Evolutionary conservation across 192 early-diverging fungal genomes (phyloP).

Genomic region (Backusella sp.): DNA sequence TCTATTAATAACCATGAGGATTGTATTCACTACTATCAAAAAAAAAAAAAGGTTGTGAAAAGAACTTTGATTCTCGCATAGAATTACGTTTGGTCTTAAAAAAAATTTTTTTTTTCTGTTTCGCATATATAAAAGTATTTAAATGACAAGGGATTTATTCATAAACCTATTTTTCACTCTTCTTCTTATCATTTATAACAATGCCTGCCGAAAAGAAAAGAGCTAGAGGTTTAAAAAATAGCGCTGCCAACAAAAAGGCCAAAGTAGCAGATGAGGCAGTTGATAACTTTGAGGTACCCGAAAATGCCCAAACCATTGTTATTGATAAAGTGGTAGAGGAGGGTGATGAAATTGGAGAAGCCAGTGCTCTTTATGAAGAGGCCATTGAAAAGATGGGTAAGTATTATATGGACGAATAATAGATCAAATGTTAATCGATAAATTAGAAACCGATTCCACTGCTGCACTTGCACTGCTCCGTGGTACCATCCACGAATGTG

Average conservation of each 20-base stretch:
- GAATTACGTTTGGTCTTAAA: not conserved
- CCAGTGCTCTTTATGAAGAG: conserved; percentile 45
- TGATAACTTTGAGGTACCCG: conserved; percentile 33
- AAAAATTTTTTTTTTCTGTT: not conserved
- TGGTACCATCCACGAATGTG: conserved; percentile 54
- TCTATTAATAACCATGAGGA: too few relatives aligned
- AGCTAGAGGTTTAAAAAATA: conserved; percentile 43
- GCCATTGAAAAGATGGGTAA: conserved; percentile 47
- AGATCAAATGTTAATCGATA: not conserved
- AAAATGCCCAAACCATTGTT: conserved; percentile 41
- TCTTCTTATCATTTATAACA: not conserved
- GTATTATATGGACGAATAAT: not conserved
- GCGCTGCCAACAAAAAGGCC: conserved; percentile 27
- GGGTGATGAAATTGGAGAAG: conserved; percentile 51
- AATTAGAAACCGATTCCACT: conserved; percentile 30
- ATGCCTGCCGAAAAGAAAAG: conserved; percentile 47
- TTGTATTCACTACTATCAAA: too few relatives aligned
- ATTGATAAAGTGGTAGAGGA: conserved; percentile 46
- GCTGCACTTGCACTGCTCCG: conserved; percentile 41
- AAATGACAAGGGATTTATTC: not conserved
- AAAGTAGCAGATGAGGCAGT: conserved; percentile 17
- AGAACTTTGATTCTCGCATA: not conserved
- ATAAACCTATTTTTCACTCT: not conserved
- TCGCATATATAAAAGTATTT: not conserved
- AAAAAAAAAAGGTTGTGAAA: too few relatives aligned